Evolutionary conservation across 495 filamentous ascomycete species (phyloP), one percentile per base, ranked within the genome.

Genomic region (Echria macrotheca): DNA sequence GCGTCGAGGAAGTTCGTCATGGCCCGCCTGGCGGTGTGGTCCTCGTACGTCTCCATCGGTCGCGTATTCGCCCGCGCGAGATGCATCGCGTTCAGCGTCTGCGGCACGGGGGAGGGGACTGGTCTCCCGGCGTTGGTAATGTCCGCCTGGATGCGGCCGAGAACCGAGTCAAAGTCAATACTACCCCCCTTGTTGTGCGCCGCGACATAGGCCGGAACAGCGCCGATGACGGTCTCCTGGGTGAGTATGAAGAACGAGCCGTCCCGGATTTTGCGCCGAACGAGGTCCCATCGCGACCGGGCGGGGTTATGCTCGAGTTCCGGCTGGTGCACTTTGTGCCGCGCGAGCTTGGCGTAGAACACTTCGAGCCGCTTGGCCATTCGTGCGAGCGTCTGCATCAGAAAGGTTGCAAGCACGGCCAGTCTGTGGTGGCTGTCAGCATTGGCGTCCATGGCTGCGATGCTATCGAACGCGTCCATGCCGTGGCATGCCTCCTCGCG

Each of bases 391-490:
- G 73, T 64, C 40, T 72, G 69, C 23, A 76, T 63, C 2, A 77
- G 62, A 50, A 74, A 75, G 0, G 65, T 60, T 1, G 69, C 60
- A 4, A 75, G 59, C 6, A 72, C 70, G 7, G 57, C 57, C n/a
- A 70, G 47, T n/a, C 60, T 57, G n/a, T n/a, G n/a, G 40, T 65
- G 55, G 36, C 42, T 45, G 29, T 66, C 60, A 29, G 29, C 19
- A 10, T 45, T 49, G 2, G 32, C 26, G 33, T 58, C 55, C 47
- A 64, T 52, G 32, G 50, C 56, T 47, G 65, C 64, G 36, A 72
- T 57, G 40, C 64, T 62, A 17, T 70, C 73, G 17, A 75, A 77
- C 2, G 72, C 72, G 49, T 75, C 72, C 71, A 77, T 75, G 41
- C 73, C 72, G 19, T 60, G 61, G 40, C 70, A 73, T 1, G 70